Conservation (phyloP, 306 rosid species). For the Lathyrus oleraceus region DNA sequence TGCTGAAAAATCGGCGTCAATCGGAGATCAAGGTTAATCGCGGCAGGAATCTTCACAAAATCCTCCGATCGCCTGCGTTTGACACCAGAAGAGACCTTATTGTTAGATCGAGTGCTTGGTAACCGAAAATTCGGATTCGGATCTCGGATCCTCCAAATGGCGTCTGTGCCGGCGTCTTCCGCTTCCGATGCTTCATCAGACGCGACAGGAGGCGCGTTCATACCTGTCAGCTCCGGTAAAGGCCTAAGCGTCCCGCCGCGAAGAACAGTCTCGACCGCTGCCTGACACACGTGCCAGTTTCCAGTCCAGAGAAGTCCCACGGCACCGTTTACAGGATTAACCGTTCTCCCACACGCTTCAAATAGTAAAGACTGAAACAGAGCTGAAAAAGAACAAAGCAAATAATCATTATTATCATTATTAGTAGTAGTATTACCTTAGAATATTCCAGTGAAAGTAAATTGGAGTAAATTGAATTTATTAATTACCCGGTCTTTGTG, state of each 20-base stretch:
- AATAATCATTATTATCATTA: background rate
- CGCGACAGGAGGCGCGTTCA: conserved; percentile 34
- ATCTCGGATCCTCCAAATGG: conserved; percentile 53
- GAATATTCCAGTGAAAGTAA: too few species aligned
- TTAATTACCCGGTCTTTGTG: conserved; percentile 74
- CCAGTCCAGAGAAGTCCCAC: conserved; percentile 90
- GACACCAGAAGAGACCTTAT: conserved; percentile 5
- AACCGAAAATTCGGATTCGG: conserved; percentile 49
- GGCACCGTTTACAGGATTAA: conserved; percentile 85
- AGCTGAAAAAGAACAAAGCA: conserved; percentile 42
- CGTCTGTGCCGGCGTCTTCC: conserved; percentile 50
- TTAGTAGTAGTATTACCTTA: too few species aligned
- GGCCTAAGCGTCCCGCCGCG: conserved; percentile 70
- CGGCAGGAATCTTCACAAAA: conserved; percentile 28
- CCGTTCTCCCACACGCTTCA: conserved; percentile 92
- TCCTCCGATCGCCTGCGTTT: conserved; percentile 57
- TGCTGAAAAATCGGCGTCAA: conserved; percentile 60
- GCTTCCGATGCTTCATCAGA: conserved; percentile 64
- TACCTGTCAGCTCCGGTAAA: conserved; percentile 51
- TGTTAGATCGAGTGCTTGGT: conserved; percentile 44
- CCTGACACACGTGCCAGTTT: conserved; percentile 91
- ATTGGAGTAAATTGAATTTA: background rate
- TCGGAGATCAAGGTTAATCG: conserved; percentile 73
- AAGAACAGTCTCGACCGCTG: conserved; percentile 84
- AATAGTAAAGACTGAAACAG: conserved; percentile 79